Conservation (phyloP, 139 green algal genomes). For the Chlamydomonas sp. region DNA sequence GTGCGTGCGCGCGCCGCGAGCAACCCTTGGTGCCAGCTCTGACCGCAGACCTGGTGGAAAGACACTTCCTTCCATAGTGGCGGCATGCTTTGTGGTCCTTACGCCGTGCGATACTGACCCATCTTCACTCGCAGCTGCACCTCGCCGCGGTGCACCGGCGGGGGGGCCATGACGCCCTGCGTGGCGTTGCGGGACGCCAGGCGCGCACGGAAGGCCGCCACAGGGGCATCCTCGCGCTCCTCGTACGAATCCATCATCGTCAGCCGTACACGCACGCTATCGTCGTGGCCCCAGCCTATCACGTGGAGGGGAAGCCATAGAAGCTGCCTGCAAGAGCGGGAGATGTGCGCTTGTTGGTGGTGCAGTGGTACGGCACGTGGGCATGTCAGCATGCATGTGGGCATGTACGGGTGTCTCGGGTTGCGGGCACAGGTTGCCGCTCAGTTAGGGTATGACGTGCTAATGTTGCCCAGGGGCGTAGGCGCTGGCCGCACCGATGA, state of each 20-base stretch:
- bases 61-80: too few relatives aligned
- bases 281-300: constrained; percentile 8
- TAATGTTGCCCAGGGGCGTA: neutral
- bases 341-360: neutral
- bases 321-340: neutral
- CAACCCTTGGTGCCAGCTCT: too few relatives aligned
- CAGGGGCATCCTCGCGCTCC: constrained; percentile 9
- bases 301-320: constrained; percentile 7
- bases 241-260: constrained; percentile 22
- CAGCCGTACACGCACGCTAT: constrained; percentile 13
- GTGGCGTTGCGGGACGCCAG: constrained; percentile 29
- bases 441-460: neutral
- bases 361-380: too few relatives aligned
- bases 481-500: neutral
- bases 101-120: neutral
- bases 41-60: too few relatives aligned
- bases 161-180: constrained; percentile 11
- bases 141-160: constrained; percentile 12
- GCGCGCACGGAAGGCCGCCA: neutral
- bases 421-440: neutral
- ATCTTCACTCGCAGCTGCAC: constrained; percentile 14
- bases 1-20: too few relatives aligned
- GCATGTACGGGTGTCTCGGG: neutral
- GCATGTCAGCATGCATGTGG: neutral
- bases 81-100: too few relatives aligned